Evolutionary conservation across 1,139 yeast species (phyloP).

Genomic region (Candida glucosophila): DNA sequence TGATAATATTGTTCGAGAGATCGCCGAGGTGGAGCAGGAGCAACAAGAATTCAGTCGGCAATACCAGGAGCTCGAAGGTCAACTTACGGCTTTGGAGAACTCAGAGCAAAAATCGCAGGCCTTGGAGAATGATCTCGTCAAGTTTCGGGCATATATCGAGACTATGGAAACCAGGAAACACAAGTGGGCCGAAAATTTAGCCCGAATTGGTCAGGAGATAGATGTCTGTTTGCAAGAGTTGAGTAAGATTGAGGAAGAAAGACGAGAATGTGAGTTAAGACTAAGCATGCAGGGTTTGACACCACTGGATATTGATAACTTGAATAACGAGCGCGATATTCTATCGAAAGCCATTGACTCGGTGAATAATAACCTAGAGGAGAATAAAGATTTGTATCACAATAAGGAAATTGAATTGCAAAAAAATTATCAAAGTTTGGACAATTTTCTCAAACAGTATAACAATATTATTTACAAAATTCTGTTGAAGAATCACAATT

Average conservation of each 20-base stretch:
- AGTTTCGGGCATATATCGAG: conserved; percentile 64
- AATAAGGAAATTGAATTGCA: conserved; percentile 42
- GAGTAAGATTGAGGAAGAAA: conserved; percentile 34
- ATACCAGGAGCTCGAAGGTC: conserved; percentile 15
- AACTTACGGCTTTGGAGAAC: conserved; percentile 24
- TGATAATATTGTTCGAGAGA: conserved; percentile 26
- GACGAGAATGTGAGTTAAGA: conserved; percentile 35
- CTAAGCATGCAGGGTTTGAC: conserved; percentile 51
- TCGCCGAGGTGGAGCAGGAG: conserved; percentile 34
- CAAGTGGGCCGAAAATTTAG: conserved; percentile 55
- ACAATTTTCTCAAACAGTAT: conserved; percentile 45
- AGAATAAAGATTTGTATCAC: conserved; percentile 24
- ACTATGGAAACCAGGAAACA: conserved; percentile 55
- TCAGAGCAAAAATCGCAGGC: conserved; percentile 55
- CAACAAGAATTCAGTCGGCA: conserved; percentile 30
- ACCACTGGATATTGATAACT: conserved; percentile 51
- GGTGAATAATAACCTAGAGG: conserved; percentile 34
- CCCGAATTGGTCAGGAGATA: conserved; percentile 49
- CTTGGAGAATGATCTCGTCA: conserved; percentile 61
- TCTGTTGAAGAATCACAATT: conserved; percentile 16
- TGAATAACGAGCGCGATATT: conserved; percentile 54
- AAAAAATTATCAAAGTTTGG: conserved; percentile 41
- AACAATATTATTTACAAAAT: conserved; percentile 46
- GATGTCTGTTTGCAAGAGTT: conserved; percentile 37
- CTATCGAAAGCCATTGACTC: conserved; percentile 49